phyloP scores from a whole-genome alignment of 768 basidiomycete genomes.

The Mycena maculata region DNA sequence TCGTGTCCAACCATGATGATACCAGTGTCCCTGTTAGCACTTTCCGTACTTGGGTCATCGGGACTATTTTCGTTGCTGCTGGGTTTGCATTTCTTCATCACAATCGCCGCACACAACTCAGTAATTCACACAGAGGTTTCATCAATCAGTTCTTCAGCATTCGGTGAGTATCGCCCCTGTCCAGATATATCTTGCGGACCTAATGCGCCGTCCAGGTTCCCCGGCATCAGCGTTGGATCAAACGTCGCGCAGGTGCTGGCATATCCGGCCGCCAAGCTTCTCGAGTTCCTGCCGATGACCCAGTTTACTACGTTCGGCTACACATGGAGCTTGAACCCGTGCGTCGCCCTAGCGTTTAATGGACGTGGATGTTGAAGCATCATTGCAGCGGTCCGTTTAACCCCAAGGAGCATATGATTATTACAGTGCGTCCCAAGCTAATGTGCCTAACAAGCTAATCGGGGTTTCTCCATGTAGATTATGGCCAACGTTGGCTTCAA shows the following conservation, averaged over 20 bases:
- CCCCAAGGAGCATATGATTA: slow-evolving; percentile 73
- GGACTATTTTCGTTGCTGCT: slow-evolving; percentile 40
- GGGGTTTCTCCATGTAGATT: slow-evolving; percentile 35
- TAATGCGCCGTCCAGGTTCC: slow-evolving; percentile 23
- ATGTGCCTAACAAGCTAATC: background rate
- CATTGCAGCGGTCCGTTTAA: slow-evolving; percentile 70
- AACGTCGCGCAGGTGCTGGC: slow-evolving; percentile 62
- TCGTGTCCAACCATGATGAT: slow-evolving; percentile 68
- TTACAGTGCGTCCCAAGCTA: slow-evolving; percentile 42
- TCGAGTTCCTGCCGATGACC: slow-evolving; percentile 41
- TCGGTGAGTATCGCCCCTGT: slow-evolving; percentile 28
- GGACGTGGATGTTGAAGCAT: no score
- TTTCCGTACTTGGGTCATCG: slow-evolving; percentile 56
- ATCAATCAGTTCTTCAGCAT: slow-evolving; percentile 48
- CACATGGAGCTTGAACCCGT: slow-evolving; percentile 60
- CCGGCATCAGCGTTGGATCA: slow-evolving; percentile 24
- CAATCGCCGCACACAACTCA: background rate
- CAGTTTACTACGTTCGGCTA: slow-evolving; percentile 58
- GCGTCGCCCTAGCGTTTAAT: no score
- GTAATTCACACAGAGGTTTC: slow-evolving; percentile 34
- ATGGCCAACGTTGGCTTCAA: slow-evolving; percentile 62
- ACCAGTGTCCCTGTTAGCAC: slow-evolving; percentile 62
- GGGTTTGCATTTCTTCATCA: background rate
- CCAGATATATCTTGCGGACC: background rate
- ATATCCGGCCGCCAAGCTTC: slow-evolving; percentile 56